Evolutionary conservation across 495 filamentous ascomycete genomes (phyloP).

Genomic region (Geopyxis carbonaria): DNA sequence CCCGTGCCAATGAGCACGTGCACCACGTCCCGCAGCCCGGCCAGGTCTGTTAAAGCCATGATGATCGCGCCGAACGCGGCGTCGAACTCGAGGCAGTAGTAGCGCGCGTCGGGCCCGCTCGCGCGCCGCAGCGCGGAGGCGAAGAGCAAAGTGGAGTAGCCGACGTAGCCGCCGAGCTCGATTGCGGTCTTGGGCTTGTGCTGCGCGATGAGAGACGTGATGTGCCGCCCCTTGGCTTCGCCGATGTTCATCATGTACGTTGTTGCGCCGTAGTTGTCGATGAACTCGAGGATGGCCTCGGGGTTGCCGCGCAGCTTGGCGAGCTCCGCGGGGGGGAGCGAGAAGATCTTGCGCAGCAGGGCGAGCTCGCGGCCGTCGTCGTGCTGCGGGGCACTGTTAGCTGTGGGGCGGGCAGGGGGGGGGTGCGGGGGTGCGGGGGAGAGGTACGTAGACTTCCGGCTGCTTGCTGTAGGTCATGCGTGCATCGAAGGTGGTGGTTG

Average conservation of each 20-base stretch:
- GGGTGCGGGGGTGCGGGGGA: background rate
- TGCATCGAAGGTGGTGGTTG: no score
- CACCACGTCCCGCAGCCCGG: constrained; percentile 49
- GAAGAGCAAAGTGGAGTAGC: constrained; percentile 62
- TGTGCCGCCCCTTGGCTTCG: constrained; percentile 48
- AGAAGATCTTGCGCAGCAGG: constrained; percentile 51
- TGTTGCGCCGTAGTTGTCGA: constrained; percentile 52
- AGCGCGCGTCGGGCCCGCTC: constrained; percentile 33
- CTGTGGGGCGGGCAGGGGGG: background rate
- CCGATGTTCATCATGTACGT: constrained; percentile 71
- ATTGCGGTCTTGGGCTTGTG: constrained; percentile 51
- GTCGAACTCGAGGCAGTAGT: constrained; percentile 50
- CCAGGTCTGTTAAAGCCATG: constrained; percentile 44
- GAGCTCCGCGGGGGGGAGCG: constrained; percentile 33
- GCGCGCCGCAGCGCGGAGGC: constrained; percentile 41
- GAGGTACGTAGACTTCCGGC: constrained; percentile 25
- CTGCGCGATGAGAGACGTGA: constrained; percentile 45
- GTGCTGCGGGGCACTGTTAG: constrained; percentile 28
- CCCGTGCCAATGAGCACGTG: constrained; percentile 49
- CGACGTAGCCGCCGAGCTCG: constrained; percentile 67
- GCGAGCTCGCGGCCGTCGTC: constrained; percentile 59
- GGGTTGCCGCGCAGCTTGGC: constrained; percentile 48
- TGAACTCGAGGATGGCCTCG: constrained; percentile 42
- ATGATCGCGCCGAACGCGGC: constrained; percentile 50
- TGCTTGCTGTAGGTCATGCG: constrained; percentile 30